Percentiles rank a stretch among this genome's conserved stretches.
Evolutionary conservation across 202 grass and related monocot genomes (phyloP).

Genomic region (Panicum hallii): DNA sequence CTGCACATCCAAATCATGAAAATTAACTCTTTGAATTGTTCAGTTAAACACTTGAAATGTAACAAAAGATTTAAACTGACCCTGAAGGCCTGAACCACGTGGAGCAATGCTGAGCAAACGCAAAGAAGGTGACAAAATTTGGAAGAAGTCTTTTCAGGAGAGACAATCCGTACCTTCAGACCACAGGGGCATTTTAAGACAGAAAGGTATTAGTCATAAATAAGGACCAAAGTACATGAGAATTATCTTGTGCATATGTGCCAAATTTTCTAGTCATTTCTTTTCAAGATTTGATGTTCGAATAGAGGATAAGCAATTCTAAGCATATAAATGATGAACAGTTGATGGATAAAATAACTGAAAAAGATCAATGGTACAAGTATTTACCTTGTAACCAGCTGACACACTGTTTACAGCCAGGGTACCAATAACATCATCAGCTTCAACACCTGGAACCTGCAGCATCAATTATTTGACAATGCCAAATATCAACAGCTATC

Average conservation of each 20-base stretch:
- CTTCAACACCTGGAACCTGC: constrained; percentile 99
- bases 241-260: background rate
- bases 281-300: background rate
- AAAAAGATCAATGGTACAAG: constrained; percentile 27
- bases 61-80: constrained; percentile 58
- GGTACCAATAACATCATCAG: constrained; percentile 97
- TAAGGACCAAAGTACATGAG: constrained; percentile 28
- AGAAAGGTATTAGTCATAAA: constrained; percentile 35
- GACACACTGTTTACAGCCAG: constrained; percentile 93
- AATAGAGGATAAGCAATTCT: constrained; percentile 11
- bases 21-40: constrained; percentile 35
- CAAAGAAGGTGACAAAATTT: constrained; percentile 90
- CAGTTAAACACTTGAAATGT: constrained; percentile 23
- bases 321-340: background rate
- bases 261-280: background rate
- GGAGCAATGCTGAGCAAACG: constrained; percentile 81
- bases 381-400: constrained; percentile 77
- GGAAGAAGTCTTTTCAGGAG: constrained; percentile 99
- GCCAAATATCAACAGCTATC: constrained; percentile 9
- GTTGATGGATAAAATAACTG: background rate
- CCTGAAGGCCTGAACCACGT: constrained; percentile 55
- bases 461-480: constrained; percentile 53
- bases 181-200: constrained; percentile 19
- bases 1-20: constrained; percentile 54
- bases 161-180: constrained; percentile 89